A percentile compares a stretch with the other conserved stretches of the same genome.
Evolutionary conservation across 805 yeast genomes (phyloP).

Genomic region (Nakazawaea ernobii): DNA sequence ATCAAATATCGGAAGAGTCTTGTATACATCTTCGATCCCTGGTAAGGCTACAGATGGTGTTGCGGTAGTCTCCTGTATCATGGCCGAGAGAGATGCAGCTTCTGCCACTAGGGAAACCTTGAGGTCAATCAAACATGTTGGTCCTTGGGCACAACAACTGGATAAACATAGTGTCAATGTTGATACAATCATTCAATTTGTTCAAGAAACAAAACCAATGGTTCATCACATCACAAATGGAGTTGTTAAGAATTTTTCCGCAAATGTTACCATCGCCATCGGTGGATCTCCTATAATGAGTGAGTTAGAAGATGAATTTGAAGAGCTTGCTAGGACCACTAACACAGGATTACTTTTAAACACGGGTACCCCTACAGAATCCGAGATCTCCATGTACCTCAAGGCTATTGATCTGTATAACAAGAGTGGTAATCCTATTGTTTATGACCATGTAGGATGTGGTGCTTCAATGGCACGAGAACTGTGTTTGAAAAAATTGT

Average conservation of each 20-base stretch:
- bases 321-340: conserved; percentile 55
- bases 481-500: conserved; percentile 37
- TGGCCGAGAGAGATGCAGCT: conserved; percentile 55
- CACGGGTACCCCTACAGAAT: conserved; percentile 63
- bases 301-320: conserved; percentile 61
- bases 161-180: background rate
- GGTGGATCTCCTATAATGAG: conserved; percentile 92
- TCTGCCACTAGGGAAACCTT: conserved; percentile 39
- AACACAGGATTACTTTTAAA: conserved; percentile 57
- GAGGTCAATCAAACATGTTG: conserved; percentile 23
- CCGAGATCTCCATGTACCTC: conserved; percentile 34
- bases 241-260: conserved; percentile 86
- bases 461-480: conserved; percentile 69
- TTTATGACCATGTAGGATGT: conserved; percentile 90
- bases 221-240: conserved; percentile 85
- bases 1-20: conserved; percentile 51
- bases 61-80: conserved; percentile 82
- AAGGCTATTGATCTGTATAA: conserved; percentile 58
- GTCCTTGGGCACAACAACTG: conserved; percentile 17
- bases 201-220: conserved; percentile 41
- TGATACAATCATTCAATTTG: conserved; percentile 16
- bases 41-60: conserved; percentile 65
- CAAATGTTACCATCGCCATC: conserved; percentile 76
- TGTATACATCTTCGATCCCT: conserved; percentile 41
- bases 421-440: conserved; percentile 48